Conservation (phyloP, 768 basidiomycete genomes). For the Scleroderma bovista region DNA sequence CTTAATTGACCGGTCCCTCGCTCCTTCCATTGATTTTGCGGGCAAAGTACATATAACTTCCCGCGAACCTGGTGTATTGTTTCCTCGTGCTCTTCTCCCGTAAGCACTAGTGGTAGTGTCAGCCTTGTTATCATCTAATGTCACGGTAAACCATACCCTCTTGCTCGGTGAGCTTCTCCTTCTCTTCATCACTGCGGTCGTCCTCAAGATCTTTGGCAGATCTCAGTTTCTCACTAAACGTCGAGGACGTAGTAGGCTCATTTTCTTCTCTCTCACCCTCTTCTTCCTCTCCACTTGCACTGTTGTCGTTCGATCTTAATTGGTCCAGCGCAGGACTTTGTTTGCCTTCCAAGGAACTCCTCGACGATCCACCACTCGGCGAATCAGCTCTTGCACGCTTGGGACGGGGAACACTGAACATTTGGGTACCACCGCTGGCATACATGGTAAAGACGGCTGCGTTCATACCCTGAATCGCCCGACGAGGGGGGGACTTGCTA, state of each 20-base stretch:
- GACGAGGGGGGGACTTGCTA: slow-evolving; percentile 55
- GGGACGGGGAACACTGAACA: slow-evolving; percentile 34
- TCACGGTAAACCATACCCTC: slow-evolving; percentile 42
- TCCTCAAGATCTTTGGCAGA: slow-evolving; percentile 58
- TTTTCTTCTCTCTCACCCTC: slow-evolving; percentile 29
- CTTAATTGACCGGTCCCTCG: slow-evolving; percentile 67
- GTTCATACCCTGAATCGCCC: slow-evolving; percentile 34
- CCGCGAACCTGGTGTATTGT: slow-evolving; percentile 73
- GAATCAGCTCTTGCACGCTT: slow-evolving; percentile 54
- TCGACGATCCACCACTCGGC: slow-evolving; percentile 37
- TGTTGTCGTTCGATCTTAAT: slow-evolving; percentile 32
- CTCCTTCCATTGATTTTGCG: slow-evolving; percentile 68
- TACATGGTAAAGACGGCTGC: slow-evolving; percentile 59
- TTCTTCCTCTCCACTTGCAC: slow-evolving; percentile 38
- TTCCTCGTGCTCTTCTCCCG: slow-evolving; percentile 80
- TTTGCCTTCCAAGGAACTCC: slow-evolving; percentile 41
- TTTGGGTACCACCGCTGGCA: slow-evolving; percentile 42
- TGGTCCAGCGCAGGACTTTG: slow-evolving; percentile 18
- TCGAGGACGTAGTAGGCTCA: slow-evolving; percentile 29
- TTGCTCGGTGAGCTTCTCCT: slow-evolving; percentile 53
- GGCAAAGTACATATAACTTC: slow-evolving; percentile 60
- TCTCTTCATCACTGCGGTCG: slow-evolving; percentile 38
- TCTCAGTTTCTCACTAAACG: slow-evolving; percentile 64
- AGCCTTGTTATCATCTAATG: slow-evolving; percentile 1
- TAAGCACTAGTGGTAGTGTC: slow-evolving; percentile 43